These are phyloP conservation scores for Mycena belliarum DNA, from an alignment of 768 basidiomycete species.

Conservation along the genomic window DNA sequence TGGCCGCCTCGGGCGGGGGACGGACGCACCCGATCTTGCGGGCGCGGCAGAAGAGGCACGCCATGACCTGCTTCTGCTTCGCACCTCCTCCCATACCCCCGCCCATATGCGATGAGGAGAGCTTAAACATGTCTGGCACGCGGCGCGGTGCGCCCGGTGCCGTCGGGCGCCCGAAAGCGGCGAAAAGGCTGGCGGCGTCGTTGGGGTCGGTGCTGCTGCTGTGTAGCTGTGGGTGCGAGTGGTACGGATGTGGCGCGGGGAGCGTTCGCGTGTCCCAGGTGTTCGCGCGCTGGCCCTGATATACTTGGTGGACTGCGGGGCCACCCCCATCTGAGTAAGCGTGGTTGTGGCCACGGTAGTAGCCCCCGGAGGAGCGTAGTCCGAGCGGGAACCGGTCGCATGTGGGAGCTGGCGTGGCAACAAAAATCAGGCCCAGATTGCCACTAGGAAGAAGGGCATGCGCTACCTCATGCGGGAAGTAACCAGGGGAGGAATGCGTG, in stretches of 20 bases:
- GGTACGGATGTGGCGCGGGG: background rate
- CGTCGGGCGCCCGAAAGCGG: constrained; percentile 1
- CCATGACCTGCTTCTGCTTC: constrained; percentile 9
- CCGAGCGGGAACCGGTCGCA: background rate
- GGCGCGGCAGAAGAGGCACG: constrained; percentile 18
- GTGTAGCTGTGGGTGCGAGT: too few relatives aligned
- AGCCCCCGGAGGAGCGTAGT: background rate
- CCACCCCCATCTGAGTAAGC: background rate
- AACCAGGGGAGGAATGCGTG: background rate
- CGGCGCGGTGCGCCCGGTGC: background rate
- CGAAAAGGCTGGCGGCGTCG: background rate
- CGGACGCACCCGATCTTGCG: constrained; percentile 18
- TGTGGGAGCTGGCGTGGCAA: background rate
- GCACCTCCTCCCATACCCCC: background rate
- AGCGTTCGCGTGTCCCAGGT: background rate
- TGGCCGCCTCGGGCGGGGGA: constrained; percentile 4
- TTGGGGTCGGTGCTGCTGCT: too few relatives aligned
- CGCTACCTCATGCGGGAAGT: background rate
- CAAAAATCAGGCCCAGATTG: too few relatives aligned
- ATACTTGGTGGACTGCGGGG: background rate
- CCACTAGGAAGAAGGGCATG: too few relatives aligned
- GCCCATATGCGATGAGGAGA: too few relatives aligned
- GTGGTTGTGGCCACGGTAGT: background rate
- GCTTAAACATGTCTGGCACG: constrained; percentile 5
- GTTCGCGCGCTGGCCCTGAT: background rate